phyloP scores from a whole-genome alignment of 2,329 filamentous ascomycete genomes.

The Drechslera avenae region DNA sequence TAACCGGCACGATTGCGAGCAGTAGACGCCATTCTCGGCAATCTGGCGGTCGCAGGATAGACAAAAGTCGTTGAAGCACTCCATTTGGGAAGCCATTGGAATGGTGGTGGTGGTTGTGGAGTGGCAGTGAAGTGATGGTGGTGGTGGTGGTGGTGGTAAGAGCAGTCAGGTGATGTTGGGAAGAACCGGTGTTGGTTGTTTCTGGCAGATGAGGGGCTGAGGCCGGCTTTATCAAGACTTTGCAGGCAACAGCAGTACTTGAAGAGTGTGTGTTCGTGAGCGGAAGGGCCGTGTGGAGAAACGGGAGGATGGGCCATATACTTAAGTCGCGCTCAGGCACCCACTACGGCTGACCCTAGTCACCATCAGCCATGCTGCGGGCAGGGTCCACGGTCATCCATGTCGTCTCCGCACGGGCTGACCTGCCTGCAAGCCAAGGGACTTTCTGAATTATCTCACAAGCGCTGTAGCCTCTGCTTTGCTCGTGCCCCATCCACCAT shows the following conservation, averaged over 20 bases:
- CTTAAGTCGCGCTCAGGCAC: slow-evolving; percentile 37
- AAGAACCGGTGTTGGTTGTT: not conserved
- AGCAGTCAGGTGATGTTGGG: not conserved
- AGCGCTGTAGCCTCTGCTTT: slow-evolving; percentile 26
- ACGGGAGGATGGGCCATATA: slow-evolving; percentile 35
- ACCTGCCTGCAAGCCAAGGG: slow-evolving; percentile 22
- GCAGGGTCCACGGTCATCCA: slow-evolving; percentile 27
- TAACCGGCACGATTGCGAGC: slow-evolving; percentile 87
- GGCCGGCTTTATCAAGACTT: not conserved
- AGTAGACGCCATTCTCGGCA: slow-evolving; percentile 76
- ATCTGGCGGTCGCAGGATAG: slow-evolving; percentile 91
- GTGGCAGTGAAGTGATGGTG: slow-evolving; percentile 5
- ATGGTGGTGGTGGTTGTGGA: slow-evolving; percentile 1
- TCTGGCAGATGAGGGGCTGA: not conserved
- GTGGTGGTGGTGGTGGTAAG: not conserved
- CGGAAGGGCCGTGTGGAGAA: slow-evolving; percentile 34
- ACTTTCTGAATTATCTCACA: slow-evolving; percentile 17
- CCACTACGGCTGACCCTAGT: slow-evolving; percentile 7
- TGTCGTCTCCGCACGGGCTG: slow-evolving; percentile 26
- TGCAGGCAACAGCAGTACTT: slow-evolving; percentile 20
- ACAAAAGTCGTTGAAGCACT: slow-evolving; percentile 91
- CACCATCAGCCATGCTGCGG: slow-evolving; percentile 2
- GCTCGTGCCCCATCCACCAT: slow-evolving; percentile 25
- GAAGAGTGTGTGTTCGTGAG: slow-evolving; percentile 25
- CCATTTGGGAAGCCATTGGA: slow-evolving; percentile 52